Base-by-base conservation (phyloP, 2,329 filamentous ascomycete genomes). In the Ceratocystis ficicola region DNA sequence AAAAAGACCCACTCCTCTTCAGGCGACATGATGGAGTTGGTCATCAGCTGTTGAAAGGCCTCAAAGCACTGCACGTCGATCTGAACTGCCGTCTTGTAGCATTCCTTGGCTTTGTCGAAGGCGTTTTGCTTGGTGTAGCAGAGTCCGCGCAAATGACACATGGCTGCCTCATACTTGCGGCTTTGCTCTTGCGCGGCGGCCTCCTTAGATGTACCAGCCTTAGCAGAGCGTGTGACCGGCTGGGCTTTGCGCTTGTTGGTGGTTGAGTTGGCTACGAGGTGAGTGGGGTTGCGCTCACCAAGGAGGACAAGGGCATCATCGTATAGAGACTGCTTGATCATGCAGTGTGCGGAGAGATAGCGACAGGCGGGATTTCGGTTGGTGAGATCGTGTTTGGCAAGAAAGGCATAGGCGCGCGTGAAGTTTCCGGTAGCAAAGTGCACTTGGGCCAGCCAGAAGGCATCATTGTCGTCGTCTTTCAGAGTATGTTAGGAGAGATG, bases 51-150 rank as follows among this genome's bases (percentile, higher is more conserved):
- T 71, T 96, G 92, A 73, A 99, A 97, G 0, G 94, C 94, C 76
- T 99, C 94, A 73, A 96, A 97, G 76, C 94, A 99, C 75, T 96
- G 92, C 2, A 97, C 92, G 73, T 99, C 94, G 72, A 99, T 96
- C 68, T 89, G 86, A 59, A 97, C 91, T 1, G 94, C 94, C 72
- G 95, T 90, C 77, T 96, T 97, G 81, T 97, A 99, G 77, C 94
- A 97, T 72, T 97, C 92, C 75, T 96, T 96, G 64, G 94, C 94
- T 44, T 91, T 86, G 74, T 99, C 94, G 72, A 97, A 97, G 30
- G 93, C 89, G 75, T 97, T 99, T 74, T 96, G 90, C 76, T 96
- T 96, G 5, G 94, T 92, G 74, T 91, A 96, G 79, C 95, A 97
- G 62, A 96, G 82, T 4, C 94, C 94, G 28, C 94, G 83, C 64